Base-by-base conservation (phyloP, 2,329 filamentous ascomycete genomes). In the Clarireedia monteithiana region DNA sequence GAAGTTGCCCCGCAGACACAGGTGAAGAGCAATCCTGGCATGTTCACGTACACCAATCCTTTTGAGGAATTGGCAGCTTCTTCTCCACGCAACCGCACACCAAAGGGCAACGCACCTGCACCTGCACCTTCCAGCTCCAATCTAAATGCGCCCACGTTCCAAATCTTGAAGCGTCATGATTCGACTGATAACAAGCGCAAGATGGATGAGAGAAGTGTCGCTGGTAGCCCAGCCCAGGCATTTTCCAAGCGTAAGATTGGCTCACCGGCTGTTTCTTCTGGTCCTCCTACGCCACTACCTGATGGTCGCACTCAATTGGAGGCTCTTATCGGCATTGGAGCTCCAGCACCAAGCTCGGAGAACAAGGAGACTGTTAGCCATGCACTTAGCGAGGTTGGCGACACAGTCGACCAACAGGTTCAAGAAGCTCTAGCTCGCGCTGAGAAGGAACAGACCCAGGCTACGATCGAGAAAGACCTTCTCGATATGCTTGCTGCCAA, bases 1-100 rank as follows among this genome's bases (percentile, higher is more conserved):
- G 26, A 57, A 26, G 6, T 48, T 23, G 53, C 59, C 26, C 38
- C 46, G 42, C 40, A 14, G n/a, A 6, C 26, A 10, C 26, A 39
- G 24, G 47, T 60, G 4, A 66, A 66, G 53, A 59, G 26, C 39
- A 50, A 56, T 26, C 62, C 59, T 50, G 62, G 68, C 51, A 60
- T 85, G 53, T 88, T 88, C 69, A 87, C 79, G 27, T 88, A 88
- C 70, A 77, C 84, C 64, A 89, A 89, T 64, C 85, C 85, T 1
- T 89, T 89, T 64, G 84, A 88, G 57, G 78, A 86, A 65, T 73
- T 89, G 59, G 80, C 83, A 56, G 82, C 83, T 45, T 83, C 83
- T 2, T 86, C 83, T 59, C 82, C 83, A 39, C 79, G 80, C 52
- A 82, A 81, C 60, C 74, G 73, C 54, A 78, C 78, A 26, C 76